Percentiles rank a stretch among this genome's conserved stretches.
phyloP scores from a whole-genome alignment of 2,329 filamentous ascomycete genomes.

The Gliomastix tumulicola region DNA sequence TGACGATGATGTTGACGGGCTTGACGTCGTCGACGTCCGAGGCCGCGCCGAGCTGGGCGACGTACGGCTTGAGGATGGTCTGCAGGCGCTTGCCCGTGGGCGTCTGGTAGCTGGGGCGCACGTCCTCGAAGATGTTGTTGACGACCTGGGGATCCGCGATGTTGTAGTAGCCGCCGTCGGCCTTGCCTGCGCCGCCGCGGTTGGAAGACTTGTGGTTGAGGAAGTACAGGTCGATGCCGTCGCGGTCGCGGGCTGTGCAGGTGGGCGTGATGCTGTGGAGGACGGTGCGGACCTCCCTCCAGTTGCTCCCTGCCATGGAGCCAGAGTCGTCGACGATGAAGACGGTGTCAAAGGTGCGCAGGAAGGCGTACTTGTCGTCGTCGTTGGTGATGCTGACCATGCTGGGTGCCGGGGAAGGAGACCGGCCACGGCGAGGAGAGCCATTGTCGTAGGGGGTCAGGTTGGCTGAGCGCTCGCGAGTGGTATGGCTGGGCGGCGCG shows the following conservation, averaged over 20 bases:
- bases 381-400: no score
- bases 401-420: no score
- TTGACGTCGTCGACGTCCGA: slow-evolving; percentile 49
- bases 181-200: slow-evolving; percentile 22
- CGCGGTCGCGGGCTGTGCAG: slow-evolving; percentile 69
- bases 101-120: slow-evolving; percentile 60
- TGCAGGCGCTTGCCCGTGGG: slow-evolving; percentile 68
- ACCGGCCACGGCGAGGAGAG: no score
- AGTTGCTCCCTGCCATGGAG: slow-evolving; percentile 70
- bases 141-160: slow-evolving; percentile 54
- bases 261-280: slow-evolving; percentile 72
- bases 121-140: slow-evolving; percentile 60
- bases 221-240: slow-evolving; percentile 90
- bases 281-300: slow-evolving; percentile 66
- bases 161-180: slow-evolving; percentile 53
- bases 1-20: slow-evolving; percentile 84
- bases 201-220: slow-evolving; percentile 58
- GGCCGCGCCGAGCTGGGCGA: slow-evolving; percentile 33
- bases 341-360: slow-evolving; percentile 74
- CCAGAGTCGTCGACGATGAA: slow-evolving; percentile 91
- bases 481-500: no score
- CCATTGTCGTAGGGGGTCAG: no score
- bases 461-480: no score
- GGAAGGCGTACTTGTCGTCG: slow-evolving; percentile 69
- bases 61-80: slow-evolving; percentile 66